Evolutionary conservation across 805 yeast species (phyloP), one percentile per base, ranked within the genome.

Genomic region (Tetrapisispora fleetii): DNA sequence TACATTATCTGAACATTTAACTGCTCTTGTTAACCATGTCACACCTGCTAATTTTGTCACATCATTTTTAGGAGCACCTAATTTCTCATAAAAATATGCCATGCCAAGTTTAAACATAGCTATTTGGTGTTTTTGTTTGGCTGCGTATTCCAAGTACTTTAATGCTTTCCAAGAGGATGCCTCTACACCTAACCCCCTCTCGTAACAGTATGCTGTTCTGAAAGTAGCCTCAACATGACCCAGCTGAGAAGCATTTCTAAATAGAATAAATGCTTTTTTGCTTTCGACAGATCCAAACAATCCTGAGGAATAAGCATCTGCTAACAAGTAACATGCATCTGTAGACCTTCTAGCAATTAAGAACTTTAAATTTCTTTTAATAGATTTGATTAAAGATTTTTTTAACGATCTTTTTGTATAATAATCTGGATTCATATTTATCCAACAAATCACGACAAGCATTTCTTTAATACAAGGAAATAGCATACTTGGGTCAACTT

Each of bases 71-170:
- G 81, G 70, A 33, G 89, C 63, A 1, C 97, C 96, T 88, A 90
- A 80, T 50, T 83, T 74, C 9, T 85, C 79, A 60, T 87, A 78
- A 66, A 83, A 90, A 38, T 85, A 83, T 56, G 88, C 87, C 42
- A 86, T 74, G 6, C 97, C 98, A 54, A 88, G 72, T 63, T 89
- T 85, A 69, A 83, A 83, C 93, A 90, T 86, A 13, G 97, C 95
- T 18, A 95, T 88, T 0, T 96, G 87, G 64, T 91, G 97, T 58
- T 85, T 85, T 61, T 83, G 83, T 32, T 88, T 75, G 0, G 96
- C 95, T 0, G 97, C 95, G 59, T 79, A 79, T 60, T 83, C 81
- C 50, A 86, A 68, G 63, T 81, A 87, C 54, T 85, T 91, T 8
- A 87, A 70, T 1, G 91, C 89, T 58, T 85, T 82, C 49, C 93